Evolutionary conservation across 2,329 filamentous ascomycete species (phyloP).

Genomic region (Microascus cirrosus): DNA sequence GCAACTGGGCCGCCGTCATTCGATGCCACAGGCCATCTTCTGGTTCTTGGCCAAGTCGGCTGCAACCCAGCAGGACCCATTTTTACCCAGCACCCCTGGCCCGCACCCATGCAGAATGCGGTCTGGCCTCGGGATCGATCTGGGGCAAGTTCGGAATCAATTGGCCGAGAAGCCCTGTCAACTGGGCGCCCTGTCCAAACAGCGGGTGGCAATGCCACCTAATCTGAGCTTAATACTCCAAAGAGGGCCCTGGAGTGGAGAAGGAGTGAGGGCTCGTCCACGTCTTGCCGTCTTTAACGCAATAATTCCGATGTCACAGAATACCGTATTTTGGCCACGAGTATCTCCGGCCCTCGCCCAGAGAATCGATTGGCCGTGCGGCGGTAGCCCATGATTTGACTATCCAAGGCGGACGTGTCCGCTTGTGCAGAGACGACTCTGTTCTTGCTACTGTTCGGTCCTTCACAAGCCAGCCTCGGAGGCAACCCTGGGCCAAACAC

Average conservation of each 20-base stretch:
- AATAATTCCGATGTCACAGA: background rate
- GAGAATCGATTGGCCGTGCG: background rate
- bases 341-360: background rate
- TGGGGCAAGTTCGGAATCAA: background rate
- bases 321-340: background rate
- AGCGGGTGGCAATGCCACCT: background rate
- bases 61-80: background rate
- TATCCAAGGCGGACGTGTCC: background rate
- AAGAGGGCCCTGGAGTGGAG: background rate
- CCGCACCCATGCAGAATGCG: background rate
- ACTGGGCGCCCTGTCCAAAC: background rate
- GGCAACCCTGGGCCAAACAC: background rate
- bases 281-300: background rate
- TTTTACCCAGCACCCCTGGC: background rate
- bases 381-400: background rate
- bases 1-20: background rate
- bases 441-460: background rate
- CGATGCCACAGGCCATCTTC: background rate
- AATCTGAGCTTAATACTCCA: background rate
- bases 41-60: background rate
- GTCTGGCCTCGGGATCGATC: background rate
- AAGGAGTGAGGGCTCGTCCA: background rate
- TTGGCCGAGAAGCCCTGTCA: background rate
- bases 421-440: background rate
- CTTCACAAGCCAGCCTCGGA: background rate